Evolutionary conservation across 2,329 filamentous ascomycete genomes (phyloP).

Genomic region (Pezicula neosporulosa): DNA sequence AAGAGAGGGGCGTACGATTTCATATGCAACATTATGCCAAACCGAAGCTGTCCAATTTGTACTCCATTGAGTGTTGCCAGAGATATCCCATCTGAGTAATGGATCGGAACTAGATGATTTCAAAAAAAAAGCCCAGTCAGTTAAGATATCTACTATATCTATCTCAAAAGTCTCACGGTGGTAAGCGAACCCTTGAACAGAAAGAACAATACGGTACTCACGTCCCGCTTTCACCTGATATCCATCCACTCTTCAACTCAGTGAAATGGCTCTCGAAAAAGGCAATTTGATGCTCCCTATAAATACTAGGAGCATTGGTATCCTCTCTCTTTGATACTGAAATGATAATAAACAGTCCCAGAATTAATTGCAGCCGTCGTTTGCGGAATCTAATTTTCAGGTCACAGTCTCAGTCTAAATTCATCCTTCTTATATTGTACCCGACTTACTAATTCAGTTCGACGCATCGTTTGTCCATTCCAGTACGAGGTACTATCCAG

Average conservation of each 20-base stretch:
- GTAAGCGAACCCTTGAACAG: too few species aligned
- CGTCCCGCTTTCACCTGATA: conserved; percentile 42
- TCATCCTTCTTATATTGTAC: too few species aligned
- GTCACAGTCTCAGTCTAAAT: too few species aligned
- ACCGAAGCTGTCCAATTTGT: conserved; percentile 56
- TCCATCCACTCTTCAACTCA: conserved; percentile 68
- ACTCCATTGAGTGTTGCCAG: conserved; percentile 59
- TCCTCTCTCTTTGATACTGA: conserved; percentile 59
- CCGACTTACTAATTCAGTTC: conserved; percentile 53
- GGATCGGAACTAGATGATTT: conserved; percentile 31
- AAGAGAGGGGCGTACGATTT: conserved; percentile 43
- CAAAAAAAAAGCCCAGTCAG: too few species aligned
- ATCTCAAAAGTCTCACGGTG: too few species aligned
- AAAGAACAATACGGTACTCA: too few species aligned
- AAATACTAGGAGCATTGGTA: conserved; percentile 56
- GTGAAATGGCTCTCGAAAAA: conserved; percentile 71
- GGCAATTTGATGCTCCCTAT: conserved; percentile 63
- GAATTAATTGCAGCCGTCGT: conserved; percentile 59
- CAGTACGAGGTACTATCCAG: conserved; percentile 63
- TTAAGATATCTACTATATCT: too few species aligned
- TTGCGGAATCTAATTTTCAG: conserved; percentile 52
- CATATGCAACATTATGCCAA: conserved; percentile 76
- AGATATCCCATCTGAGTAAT: conserved; percentile 63
- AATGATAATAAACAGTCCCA: conserved; percentile 69
- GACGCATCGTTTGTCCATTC: conserved; percentile 70